Conservation (phyloP, 2,329 filamentous ascomycete genomes). For the Arthrobotrys megalospora region DNA sequence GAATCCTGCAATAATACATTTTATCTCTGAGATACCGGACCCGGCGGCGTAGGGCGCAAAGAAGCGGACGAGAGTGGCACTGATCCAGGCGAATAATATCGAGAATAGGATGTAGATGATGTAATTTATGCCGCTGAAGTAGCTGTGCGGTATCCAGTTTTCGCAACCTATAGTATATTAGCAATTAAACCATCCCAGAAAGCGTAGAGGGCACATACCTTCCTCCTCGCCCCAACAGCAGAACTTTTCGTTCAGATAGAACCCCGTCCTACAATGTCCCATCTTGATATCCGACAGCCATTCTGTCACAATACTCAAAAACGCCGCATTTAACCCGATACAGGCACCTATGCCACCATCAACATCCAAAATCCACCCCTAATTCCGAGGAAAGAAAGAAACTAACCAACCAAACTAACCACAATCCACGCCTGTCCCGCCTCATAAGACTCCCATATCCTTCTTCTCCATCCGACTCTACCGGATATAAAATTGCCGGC, state of each 20-base stretch:
- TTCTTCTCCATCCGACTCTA: slow-evolving; percentile 82
- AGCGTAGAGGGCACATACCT: slow-evolving; percentile 70
- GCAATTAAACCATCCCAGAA: slow-evolving; percentile 43
- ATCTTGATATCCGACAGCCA: slow-evolving; percentile 97
- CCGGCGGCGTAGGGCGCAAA: slow-evolving; percentile 97
- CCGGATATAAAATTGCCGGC: slow-evolving; percentile 81
- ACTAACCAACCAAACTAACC: slow-evolving; percentile 82
- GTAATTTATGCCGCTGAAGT: slow-evolving; percentile 84
- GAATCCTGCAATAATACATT: slow-evolving; percentile 98
- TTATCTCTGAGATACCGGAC: slow-evolving; percentile 98
- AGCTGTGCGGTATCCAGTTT: slow-evolving; percentile 92
- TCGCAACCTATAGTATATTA: slow-evolving; percentile 75
- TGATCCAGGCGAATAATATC: slow-evolving; percentile 83
- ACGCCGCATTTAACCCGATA: slow-evolving; percentile 92
- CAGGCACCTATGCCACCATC: slow-evolving; percentile 73
- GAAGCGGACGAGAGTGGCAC: slow-evolving; percentile 86
- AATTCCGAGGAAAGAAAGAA: background rate
- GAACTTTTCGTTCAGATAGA: slow-evolving; percentile 97
- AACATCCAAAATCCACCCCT: background rate
- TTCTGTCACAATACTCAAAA: slow-evolving; percentile 95
- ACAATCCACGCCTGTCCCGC: slow-evolving; percentile 98
- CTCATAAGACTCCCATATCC: slow-evolving; percentile 88
- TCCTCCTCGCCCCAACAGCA: slow-evolving; percentile 97
- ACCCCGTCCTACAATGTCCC: slow-evolving; percentile 94
- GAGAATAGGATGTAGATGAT: slow-evolving; percentile 89